Conservation (phyloP, 208 protist genomes). For the Acanthamoeba triangularis region DNA sequence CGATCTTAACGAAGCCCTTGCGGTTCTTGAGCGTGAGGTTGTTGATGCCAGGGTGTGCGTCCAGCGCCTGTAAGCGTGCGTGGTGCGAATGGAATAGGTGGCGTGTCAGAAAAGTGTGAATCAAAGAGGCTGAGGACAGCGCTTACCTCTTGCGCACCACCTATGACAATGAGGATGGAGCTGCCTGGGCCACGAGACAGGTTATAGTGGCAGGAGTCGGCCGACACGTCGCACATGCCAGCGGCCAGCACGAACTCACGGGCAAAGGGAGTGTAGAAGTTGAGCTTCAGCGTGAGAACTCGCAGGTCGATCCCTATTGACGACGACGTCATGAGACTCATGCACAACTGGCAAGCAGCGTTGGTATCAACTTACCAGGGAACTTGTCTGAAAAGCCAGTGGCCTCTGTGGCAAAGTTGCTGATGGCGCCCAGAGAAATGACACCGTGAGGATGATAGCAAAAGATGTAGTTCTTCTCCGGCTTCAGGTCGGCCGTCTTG, state of each 20-base stretch:
- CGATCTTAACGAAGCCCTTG: constrained; percentile 84
- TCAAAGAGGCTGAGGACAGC: background rate
- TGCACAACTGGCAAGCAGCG: background rate
- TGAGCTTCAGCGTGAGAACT: constrained; percentile 82
- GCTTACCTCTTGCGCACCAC: constrained; percentile 79
- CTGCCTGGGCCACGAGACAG: constrained; percentile 47
- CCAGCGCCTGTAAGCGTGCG: constrained; percentile 62
- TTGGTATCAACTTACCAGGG: constrained; percentile 17
- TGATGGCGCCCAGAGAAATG: constrained; percentile 79
- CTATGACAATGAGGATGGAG: constrained; percentile 81
- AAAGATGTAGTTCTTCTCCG: constrained; percentile 83
- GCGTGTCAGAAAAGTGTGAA: background rate
- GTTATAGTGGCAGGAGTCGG: constrained; percentile 58
- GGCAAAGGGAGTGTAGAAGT: constrained; percentile 82
- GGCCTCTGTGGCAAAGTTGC: constrained; percentile 48
- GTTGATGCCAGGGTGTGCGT: constrained; percentile 81
- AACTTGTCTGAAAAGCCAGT: background rate
- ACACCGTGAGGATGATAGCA: constrained; percentile 83
- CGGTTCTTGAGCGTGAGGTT: constrained; percentile 81
- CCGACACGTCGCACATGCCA: constrained; percentile 77
- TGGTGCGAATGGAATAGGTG: background rate
- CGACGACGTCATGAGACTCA: background rate
- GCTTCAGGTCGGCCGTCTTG: constrained; percentile 76
- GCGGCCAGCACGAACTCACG: constrained; percentile 81
- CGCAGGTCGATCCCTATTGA: constrained; percentile 78